Percentiles rank a stretch among this genome's conserved stretches.
Evolutionary conservation across 208 protist genomes (phyloP).

Genomic region (Wallacemonas sp.): DNA sequence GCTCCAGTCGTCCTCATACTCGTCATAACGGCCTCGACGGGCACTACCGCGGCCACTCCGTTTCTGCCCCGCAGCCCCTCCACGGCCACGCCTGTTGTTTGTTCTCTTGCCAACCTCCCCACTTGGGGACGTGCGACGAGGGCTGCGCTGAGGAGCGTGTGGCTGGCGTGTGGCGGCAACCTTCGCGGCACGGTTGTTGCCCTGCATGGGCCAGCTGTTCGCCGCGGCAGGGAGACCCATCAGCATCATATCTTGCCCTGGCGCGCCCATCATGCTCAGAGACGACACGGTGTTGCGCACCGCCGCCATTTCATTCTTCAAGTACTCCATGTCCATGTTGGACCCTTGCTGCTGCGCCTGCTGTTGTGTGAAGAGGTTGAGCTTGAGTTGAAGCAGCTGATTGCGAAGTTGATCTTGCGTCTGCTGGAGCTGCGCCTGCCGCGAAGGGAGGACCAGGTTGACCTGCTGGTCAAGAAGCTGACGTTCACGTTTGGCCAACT

Average conservation of each 20-base stretch:
- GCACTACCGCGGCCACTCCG: no score
- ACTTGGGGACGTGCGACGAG: no score
- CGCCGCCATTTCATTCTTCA: conserved; percentile 41
- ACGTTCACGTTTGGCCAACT: conserved; percentile 26
- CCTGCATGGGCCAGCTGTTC: conserved; percentile 11
- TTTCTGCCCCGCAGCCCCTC: not conserved
- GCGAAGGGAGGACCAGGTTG: conserved; percentile 36
- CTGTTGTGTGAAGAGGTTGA: conserved; percentile 36
- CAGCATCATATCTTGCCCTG: not conserved
- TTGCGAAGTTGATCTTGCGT: conserved; percentile 37
- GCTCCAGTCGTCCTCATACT: conserved; percentile 17
- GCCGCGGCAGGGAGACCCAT: not conserved
- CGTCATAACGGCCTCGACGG: conserved; percentile 14
- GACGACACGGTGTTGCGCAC: conserved; percentile 23
- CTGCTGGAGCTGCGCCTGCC: conserved; percentile 45
- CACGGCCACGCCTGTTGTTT: not conserved
- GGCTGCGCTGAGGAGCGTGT: not conserved
- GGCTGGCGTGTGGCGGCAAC: not conserved
- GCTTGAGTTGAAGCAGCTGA: conserved; percentile 44
- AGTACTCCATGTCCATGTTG: conserved; percentile 36
- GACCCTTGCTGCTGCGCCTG: conserved; percentile 18
- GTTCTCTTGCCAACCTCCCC: not conserved
- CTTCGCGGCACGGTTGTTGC: not conserved
- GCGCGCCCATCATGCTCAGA: conserved; percentile 4
- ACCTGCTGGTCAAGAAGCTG: conserved; percentile 48